Evolutionary conservation across 108 stramenopile genomes (phyloP).

Genomic region (Parietichytrium sp.): DNA sequence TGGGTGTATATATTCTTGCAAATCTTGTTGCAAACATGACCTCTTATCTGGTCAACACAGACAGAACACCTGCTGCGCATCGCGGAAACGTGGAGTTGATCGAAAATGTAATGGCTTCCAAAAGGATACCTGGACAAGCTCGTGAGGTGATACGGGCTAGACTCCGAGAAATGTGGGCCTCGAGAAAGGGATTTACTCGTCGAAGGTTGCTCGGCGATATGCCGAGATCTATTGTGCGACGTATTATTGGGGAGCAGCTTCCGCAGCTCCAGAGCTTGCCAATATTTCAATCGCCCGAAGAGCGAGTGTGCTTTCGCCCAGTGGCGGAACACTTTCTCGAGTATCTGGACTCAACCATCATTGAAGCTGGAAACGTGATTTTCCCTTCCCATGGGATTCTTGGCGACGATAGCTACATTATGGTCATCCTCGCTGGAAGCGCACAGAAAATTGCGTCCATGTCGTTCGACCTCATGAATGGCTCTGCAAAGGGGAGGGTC

Average conservation of each 20-base stretch:
- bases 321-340: not conserved
- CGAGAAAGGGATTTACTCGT: not conserved
- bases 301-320: not conserved
- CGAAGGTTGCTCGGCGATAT: not conserved
- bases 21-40: constrained; percentile 18
- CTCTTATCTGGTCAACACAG: not conserved
- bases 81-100: not conserved
- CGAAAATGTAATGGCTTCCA: not conserved
- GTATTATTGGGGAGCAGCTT: not conserved
- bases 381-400: too few species aligned
- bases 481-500: too few species aligned
- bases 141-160: not conserved
- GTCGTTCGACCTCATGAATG: too few species aligned
- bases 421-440: too few species aligned
- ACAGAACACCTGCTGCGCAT: constrained; percentile 1
- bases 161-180: not conserved
- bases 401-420: too few species aligned
- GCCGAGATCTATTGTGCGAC: not conserved
- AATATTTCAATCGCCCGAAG: not conserved
- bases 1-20: not conserved
- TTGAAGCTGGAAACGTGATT: not conserved
- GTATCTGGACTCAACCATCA: not conserved
- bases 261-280: not conserved
- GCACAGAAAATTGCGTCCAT: too few species aligned
- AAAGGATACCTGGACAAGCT: not conserved